These are phyloP conservation scores for Crucihimalaya himalaica DNA, from an alignment of 345 rosid genomes.

Conservation along the genomic window DNA sequence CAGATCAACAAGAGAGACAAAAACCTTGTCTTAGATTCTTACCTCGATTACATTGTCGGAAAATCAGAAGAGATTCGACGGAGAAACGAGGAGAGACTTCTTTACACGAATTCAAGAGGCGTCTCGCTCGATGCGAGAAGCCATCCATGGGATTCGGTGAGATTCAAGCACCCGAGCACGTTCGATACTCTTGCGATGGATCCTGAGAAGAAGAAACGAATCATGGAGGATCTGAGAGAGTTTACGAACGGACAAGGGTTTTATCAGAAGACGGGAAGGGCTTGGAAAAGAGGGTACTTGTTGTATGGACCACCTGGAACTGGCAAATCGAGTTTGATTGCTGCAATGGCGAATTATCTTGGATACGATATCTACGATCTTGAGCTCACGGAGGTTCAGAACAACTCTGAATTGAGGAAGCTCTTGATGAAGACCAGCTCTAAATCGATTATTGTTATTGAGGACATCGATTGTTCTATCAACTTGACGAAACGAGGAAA, in stretches of 20 bases:
- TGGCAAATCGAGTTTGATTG: conserved; percentile 94
- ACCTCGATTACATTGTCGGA: conserved; percentile 76
- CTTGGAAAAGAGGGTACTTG: conserved; percentile 93
- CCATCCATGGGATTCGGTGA: conserved; percentile 95
- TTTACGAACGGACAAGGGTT: conserved; percentile 67
- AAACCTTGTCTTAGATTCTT: conserved; percentile 55
- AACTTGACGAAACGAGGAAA: conserved; percentile 50
- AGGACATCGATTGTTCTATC: conserved; percentile 88
- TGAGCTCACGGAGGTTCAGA: conserved; percentile 87
- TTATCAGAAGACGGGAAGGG: conserved; percentile 86
- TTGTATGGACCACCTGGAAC: conserved; percentile 97
- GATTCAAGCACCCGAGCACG: conserved; percentile 94
- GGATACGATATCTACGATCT: conserved; percentile 93
- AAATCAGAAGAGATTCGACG: conserved; percentile 74
- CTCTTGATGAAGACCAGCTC: conserved; percentile 91
- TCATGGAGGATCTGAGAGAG: conserved; percentile 78
- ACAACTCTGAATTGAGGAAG: conserved; percentile 83
- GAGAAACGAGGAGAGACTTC: conserved; percentile 63
- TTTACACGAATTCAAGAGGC: conserved; percentile 86
- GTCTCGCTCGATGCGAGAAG: conserved; percentile 83
- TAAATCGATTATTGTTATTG: conserved; percentile 84
- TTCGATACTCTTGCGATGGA: conserved; percentile 91
- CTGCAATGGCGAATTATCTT: conserved; percentile 91
- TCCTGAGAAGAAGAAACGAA: conserved; percentile 56
- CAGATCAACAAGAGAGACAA: conserved; percentile 70